Base-by-base conservation (phyloP, 805 yeast genomes). In the Candida berthetii region DNA sequence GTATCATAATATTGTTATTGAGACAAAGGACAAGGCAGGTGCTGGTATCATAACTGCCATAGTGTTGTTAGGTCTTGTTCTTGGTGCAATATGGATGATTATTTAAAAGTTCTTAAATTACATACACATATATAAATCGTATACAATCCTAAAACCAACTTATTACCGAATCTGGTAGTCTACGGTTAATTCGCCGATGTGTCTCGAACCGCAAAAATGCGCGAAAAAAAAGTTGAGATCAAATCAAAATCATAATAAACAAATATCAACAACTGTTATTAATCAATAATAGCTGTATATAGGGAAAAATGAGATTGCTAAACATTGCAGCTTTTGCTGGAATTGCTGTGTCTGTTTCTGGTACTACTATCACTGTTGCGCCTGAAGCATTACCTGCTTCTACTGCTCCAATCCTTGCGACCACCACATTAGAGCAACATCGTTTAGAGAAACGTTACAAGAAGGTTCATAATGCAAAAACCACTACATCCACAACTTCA, bases 1-100 rank as follows among this genome's bases (percentile, higher is more conserved):
- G 44, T 60, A 40, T 40, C 37, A 76, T 48, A 58, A 56, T 36
- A 57, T 81, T 37, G 63, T 22, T 22, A 22, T 7, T 9, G 9
- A 22, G 9, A 58, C 66, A 0, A 78, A 74, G 41, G 96, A 86
- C 56, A 74, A 71, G 49, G 96, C 85, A 1, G 98, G 97, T 37
- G 96, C 97, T 1, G 95, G 89, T 31, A 66, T 89, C 14, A 60
- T 86, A 32, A 91, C 98, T 0, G 91, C 88, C 0, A 60, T 85
- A 7, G 80, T 83, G 1, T 58, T 87, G 48, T 70, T 73, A 1
- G 55, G 69, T 2, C 52, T 87, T 11, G 52, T 79, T 16, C 85
- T 77, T 17, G 78, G 89, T n/a, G 71, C 84, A 24, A 68, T 79
- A 19, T 88, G 97, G 96, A 81, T 90, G 88, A 53, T 78, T 37